Percentiles rank a stretch among this genome's conserved stretches.
Evolutionary conservation across 176 grass and related monocot species (phyloP).

Genomic region (Zoysia japonica): DNA sequence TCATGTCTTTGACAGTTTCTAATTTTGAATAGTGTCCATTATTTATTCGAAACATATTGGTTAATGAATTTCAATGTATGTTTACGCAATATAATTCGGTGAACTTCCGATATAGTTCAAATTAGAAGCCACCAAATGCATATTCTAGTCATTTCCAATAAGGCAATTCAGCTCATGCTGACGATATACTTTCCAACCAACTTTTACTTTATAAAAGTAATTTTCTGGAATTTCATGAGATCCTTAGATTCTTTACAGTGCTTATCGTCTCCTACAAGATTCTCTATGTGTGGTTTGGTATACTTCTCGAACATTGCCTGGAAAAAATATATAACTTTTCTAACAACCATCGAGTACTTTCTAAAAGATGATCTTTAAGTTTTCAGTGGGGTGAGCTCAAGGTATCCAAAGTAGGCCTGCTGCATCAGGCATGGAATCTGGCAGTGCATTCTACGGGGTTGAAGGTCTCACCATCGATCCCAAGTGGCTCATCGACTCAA

Average conservation of each 20-base stretch:
- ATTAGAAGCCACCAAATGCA: not conserved
- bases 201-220: constrained; percentile 33
- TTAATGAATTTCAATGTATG: not conserved
- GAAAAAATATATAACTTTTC: constrained; percentile 7
- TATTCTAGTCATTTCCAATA: not conserved
- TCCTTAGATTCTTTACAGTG: not conserved
- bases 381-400: constrained; percentile 42
- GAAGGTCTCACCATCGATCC: constrained; percentile 70
- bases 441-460: constrained; percentile 49
- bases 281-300: constrained; percentile 10
- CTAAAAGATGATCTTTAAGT: constrained; percentile 33
- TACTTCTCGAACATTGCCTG: constrained; percentile 10
- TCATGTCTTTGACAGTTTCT: not conserved
- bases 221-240: not conserved
- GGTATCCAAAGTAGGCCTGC: constrained; percentile 25
- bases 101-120: not conserved
- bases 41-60: not conserved
- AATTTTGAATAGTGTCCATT: not conserved
- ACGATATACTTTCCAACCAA: constrained; percentile 29
- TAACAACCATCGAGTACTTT: constrained; percentile 22
- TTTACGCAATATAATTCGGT: not conserved
- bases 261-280: not conserved
- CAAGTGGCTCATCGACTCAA: constrained; percentile 91
- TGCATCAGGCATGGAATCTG: constrained; percentile 60
- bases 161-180: constrained; percentile 1